Evolutionary conservation across 2,329 filamentous ascomycete genomes (phyloP).

Genomic region (Neoarthrinium moseri): DNA sequence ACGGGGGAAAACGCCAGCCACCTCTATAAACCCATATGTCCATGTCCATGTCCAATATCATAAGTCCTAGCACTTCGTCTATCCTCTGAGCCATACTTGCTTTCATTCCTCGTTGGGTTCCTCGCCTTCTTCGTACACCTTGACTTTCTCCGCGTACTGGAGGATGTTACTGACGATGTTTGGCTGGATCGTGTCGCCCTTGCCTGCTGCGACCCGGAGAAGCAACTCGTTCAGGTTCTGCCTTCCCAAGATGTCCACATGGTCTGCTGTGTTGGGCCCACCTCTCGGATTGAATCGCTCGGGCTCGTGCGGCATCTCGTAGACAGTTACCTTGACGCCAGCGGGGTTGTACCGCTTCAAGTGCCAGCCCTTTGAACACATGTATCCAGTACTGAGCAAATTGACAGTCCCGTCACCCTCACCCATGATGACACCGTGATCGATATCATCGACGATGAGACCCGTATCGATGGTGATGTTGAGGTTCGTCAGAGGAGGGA

Average conservation of each 20-base stretch:
- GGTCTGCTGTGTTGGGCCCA: constrained; percentile 74
- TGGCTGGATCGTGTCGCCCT: constrained; percentile 75
- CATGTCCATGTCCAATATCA: neutral
- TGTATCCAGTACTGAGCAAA: constrained; percentile 87
- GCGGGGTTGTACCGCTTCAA: constrained; percentile 93
- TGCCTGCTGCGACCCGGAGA: constrained; percentile 79
- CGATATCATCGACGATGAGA: constrained; percentile 58
- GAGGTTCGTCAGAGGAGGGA: constrained; percentile 61
- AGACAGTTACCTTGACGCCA: constrained; percentile 75
- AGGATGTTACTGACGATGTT: constrained; percentile 77
- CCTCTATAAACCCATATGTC: constrained; percentile 10
- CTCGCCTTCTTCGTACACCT: constrained; percentile 68
- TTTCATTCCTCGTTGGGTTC: constrained; percentile 3
- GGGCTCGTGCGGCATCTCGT: constrained; percentile 96
- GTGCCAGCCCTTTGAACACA: constrained; percentile 94
- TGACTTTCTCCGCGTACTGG: constrained; percentile 79
- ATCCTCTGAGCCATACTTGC: too few species aligned
- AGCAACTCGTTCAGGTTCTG: constrained; percentile 90
- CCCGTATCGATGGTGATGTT: constrained; percentile 74
- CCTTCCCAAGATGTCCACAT: constrained; percentile 92
- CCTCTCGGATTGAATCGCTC: constrained; percentile 85
- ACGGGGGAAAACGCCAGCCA: too few species aligned
- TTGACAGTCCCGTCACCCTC: constrained; percentile 97
- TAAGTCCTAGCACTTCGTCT: neutral
- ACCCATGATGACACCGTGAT: constrained; percentile 92